Evolutionary conservation across 768 basidiomycete genomes (phyloP), one percentile per base, ranked within the genome.

Genomic region (Fomitopsis pulvina): DNA sequence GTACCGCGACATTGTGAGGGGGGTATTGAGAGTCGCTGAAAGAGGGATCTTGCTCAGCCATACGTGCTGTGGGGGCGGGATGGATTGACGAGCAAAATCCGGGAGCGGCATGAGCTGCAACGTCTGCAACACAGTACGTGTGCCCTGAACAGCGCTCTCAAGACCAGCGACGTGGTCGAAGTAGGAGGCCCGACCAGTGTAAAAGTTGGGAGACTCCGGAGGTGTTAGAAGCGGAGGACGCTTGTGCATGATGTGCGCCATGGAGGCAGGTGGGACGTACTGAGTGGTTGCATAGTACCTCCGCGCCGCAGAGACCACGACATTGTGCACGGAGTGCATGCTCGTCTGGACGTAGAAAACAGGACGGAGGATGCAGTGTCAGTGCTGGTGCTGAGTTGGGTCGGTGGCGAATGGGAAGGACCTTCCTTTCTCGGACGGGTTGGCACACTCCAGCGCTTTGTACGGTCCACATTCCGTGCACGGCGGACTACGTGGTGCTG

Each of bases 101-200:
- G 93, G 92, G 39, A 94, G 78, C 16, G 93, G 92, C 21, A 86
- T 75, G 27, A 95, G 80, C 54, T 88, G 78, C 28, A 82, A 69
- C 16, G 70, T 63, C 43, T 78, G 79, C 21, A 95, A 77, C 2
- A 79, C 76, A 2, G 64, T 62, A n/a, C 81, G 79, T 3, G 83
- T 70, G 38, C 74, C 68, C 25, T 72, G 63, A 26, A 87, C 73
- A 45, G 87, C 83, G 10, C 69, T 69, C 60, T 92, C 81, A 16
- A 95, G 77, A 38, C 76, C 69, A 39, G 71, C 68, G 38, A 93
- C 66, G 49, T 81, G 78, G 66, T 93, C 87, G 64, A 83, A 83
- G 71, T 83, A 93, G 21, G 71, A 70, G 1, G 87, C 71, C 28
- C 85, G 81, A 14, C 83, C 85, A 16, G 92, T 91, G 71, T 89